Evolutionary conservation across 176 grass and related monocot species (phyloP), one percentile per base, ranked within the genome.

Genomic region (Phoenix dactylifera): DNA sequence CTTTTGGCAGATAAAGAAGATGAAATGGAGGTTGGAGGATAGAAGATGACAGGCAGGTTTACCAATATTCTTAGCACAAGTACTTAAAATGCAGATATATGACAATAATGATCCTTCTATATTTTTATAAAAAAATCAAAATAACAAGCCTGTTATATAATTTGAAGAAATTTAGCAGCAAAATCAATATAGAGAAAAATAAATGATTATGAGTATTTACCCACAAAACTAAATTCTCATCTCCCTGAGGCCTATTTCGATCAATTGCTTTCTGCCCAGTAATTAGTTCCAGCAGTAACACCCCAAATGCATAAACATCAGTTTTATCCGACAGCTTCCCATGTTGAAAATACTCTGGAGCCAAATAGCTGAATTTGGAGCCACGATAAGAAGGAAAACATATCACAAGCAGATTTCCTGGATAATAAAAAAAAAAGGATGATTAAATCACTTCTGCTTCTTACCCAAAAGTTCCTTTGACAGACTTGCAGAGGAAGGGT

Each of bases 381-480:
- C 30, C 60, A 66, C 63, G 50, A 29, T 49, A 54, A 72, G 44
- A 64, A 64, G 55, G 7, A 4, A 32, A 30, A n/a, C 14, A 75
- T 4, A 28, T 28, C 26, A 66, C 54, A 66, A 76, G 24, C 24
- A 53, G 25, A 59, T 5, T 39, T 39, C 32, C 5, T 39, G 32
- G 32, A 39, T 10, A 39, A 39, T 39, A 39, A 39, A 39, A 39
- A 32, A 30, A 39, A 39, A 39, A 12, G 10, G 7, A 39, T 39
- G 32, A 39, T 39, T 2, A 39, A 39, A 39, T 39, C 32, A 39
- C 30, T 62, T 52, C 4, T n/a, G 35, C 16, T 22, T 61, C 52
- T 59, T 82, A 82, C 79, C 79, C 79, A 67, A 82, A 82, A 50
- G 79, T 82, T 54, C 79, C 79, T 52, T 76, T 82, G 22, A 82